A percentile compares a stretch with the other conserved stretches of the same genome.
Evolutionary conservation across 768 basidiomycete species (phyloP).

Genomic region (Boletus pseudo-olivaceus): DNA sequence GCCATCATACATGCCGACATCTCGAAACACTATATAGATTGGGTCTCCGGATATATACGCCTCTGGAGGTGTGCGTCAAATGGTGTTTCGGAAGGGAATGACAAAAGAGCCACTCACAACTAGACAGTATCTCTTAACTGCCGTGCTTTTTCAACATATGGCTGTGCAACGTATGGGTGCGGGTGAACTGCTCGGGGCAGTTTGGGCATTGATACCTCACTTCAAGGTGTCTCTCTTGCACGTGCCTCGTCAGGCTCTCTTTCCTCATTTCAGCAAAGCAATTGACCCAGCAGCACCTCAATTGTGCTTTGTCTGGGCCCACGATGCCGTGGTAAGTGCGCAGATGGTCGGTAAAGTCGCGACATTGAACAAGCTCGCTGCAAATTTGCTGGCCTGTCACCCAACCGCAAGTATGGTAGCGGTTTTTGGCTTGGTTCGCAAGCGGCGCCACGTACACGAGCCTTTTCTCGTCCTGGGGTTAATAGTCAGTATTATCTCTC

Average conservation of each 20-base stretch:
- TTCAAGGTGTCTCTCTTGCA: slow-evolving; percentile 25
- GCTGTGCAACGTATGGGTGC: slow-evolving; percentile 17
- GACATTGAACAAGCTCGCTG: background rate
- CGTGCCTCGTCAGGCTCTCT: slow-evolving; percentile 27
- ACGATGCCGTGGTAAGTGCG: slow-evolving; percentile 18
- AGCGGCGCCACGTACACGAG: background rate
- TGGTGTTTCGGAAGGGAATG: background rate
- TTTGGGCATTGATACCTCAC: slow-evolving; percentile 11
- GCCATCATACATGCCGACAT: background rate
- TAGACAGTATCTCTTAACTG: background rate
- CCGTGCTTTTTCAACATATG: slow-evolving; percentile 16
- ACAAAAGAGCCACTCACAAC: background rate
- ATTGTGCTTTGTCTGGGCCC: slow-evolving; percentile 4
- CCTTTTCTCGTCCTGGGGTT: slow-evolving; percentile 1
- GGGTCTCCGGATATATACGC: background rate
- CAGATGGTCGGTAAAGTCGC: slow-evolving; percentile 20
- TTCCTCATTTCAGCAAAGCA: slow-evolving; percentile 23
- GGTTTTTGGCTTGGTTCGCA: slow-evolving; percentile 1
- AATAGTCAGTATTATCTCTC: slow-evolving; percentile 1
- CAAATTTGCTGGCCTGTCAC: background rate
- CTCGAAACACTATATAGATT: background rate
- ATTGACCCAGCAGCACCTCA: slow-evolving; percentile 19
- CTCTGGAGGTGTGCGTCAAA: background rate
- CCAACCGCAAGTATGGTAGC: slow-evolving; percentile 20
- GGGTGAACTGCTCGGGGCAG: slow-evolving; percentile 26